phyloP scores from a whole-genome alignment of 495 filamentous ascomycete species.

The Jackrogersella multiformis region DNA sequence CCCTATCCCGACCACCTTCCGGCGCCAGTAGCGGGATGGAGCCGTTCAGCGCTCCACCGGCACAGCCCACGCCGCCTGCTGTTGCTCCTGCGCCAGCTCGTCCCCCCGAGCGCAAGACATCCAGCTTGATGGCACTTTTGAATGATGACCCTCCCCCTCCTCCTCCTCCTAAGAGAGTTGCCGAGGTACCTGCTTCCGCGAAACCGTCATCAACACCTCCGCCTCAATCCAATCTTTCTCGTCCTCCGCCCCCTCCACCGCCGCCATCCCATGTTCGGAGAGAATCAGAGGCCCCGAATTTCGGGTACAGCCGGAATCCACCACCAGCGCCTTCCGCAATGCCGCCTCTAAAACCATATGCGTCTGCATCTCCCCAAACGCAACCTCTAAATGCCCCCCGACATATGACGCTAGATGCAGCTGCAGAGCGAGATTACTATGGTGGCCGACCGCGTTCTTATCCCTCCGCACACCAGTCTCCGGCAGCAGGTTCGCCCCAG shows the following conservation, averaged over 20 bases:
- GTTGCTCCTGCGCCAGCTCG: slow-evolving; percentile 45
- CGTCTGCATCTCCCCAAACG: slow-evolving; percentile 54
- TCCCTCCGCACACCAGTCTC: slow-evolving; percentile 45
- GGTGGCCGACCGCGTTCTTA: slow-evolving; percentile 46
- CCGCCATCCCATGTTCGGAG: slow-evolving; percentile 49
- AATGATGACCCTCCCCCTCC: slow-evolving; percentile 58
- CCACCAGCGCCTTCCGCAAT: slow-evolving; percentile 52
- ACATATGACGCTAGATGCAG: slow-evolving; percentile 48
- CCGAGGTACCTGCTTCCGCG: slow-evolving; percentile 47
- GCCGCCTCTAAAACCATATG: slow-evolving; percentile 59
- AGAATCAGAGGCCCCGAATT: slow-evolving; percentile 48
- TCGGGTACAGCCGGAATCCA: slow-evolving; percentile 50
- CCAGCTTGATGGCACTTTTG: slow-evolving; percentile 59
- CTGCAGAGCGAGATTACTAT: slow-evolving; percentile 55
- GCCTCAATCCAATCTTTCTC: slow-evolving; percentile 50
- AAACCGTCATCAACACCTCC: slow-evolving; percentile 58
- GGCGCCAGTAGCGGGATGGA: slow-evolving; percentile 48
- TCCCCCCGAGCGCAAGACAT: slow-evolving; percentile 55
- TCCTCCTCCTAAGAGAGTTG: slow-evolving; percentile 50
- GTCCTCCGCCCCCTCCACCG: slow-evolving; percentile 48
- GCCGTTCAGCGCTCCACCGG: slow-evolving; percentile 47
- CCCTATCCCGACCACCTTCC: slow-evolving; percentile 46
- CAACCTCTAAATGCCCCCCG: slow-evolving; percentile 51
- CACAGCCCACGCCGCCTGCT: slow-evolving; percentile 47
- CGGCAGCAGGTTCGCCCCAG: slow-evolving; percentile 52